phyloP scores from a whole-genome alignment of 331 rosid species.

The Malus hybrid region DNA sequence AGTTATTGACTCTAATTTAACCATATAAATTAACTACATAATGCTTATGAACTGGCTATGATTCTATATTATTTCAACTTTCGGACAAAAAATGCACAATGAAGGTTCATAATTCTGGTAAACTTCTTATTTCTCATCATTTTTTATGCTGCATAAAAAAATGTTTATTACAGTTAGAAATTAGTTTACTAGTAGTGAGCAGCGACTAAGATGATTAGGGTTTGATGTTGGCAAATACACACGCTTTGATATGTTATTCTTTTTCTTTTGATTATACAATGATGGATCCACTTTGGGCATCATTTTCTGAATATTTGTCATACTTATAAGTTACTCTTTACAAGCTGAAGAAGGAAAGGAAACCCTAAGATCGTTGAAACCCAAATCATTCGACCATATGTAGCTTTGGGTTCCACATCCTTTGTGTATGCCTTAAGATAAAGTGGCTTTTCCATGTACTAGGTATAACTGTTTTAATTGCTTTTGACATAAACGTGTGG shows the following conservation, averaged over 20 bases:
- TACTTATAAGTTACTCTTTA: slow-evolving; percentile 71
- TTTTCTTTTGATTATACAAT: neutral
- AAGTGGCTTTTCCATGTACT: slow-evolving; percentile 1
- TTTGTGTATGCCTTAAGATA: slow-evolving; percentile 20
- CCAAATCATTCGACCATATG: slow-evolving; percentile 18
- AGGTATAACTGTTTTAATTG: neutral
- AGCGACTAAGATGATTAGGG: slow-evolving; percentile 35
- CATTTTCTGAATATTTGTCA: slow-evolving; percentile 65
- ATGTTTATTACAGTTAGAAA: neutral
- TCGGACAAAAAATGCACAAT: neutral
- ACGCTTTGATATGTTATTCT: neutral
- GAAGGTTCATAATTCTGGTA: neutral
- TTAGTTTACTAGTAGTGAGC: neutral
- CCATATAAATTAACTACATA: slow-evolving; percentile 15
- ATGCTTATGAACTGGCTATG: slow-evolving; percentile 28
- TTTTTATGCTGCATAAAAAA: neutral
- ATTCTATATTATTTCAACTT: slow-evolving; percentile 5
- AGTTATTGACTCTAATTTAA: slow-evolving; percentile 18
- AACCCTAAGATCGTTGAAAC: slow-evolving; percentile 4
- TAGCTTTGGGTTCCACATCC: slow-evolving; percentile 13
- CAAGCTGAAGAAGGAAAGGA: neutral
- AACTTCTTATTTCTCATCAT: neutral
- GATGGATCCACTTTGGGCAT: slow-evolving; percentile 29
- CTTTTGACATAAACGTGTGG: neutral
- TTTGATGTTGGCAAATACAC: slow-evolving; percentile 22